Evolutionary conservation across 164 flowering plant species (phyloP).

Genomic region (Dillenia turbinata): DNA sequence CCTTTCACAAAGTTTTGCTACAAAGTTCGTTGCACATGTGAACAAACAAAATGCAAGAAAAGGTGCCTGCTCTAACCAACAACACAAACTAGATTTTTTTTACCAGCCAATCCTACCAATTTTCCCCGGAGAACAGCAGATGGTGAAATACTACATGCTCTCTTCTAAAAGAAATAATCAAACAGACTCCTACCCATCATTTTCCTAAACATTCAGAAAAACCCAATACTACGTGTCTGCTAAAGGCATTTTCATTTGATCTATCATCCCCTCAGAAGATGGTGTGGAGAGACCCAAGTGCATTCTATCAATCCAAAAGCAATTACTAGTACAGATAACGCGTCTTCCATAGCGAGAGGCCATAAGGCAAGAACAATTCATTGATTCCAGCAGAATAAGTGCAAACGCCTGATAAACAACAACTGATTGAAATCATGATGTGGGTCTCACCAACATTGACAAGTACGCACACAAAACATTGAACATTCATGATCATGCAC

Average conservation of each 20-base stretch:
- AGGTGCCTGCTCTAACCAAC: neutral
- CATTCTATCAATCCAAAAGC: conserved; percentile 15
- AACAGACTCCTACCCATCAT: neutral
- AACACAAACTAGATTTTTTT: neutral
- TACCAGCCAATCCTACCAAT: conserved; percentile 3
- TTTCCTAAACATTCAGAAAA: neutral
- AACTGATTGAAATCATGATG: too few species aligned
- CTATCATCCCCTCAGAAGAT: conserved; percentile 5
- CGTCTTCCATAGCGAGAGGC: conserved; percentile 23
- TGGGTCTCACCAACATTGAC: too few species aligned
- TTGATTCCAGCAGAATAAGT: conserved; percentile 11
- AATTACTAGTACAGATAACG: conserved; percentile 18
- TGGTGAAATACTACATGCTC: neutral
- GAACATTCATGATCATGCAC: too few species aligned
- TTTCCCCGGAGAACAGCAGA: neutral
- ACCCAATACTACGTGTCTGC: conserved; percentile 22
- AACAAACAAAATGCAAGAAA: neutral
- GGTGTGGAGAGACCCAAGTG: conserved; percentile 10
- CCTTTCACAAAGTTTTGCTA: too few species aligned
- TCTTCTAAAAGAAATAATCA: neutral
- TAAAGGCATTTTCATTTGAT: conserved; percentile 25
- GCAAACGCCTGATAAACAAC: conserved; percentile 20
- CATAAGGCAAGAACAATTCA: conserved; percentile 18
- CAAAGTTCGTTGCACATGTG: too few species aligned
- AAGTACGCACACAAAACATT: too few species aligned